Percentiles rank a stretch among this genome's conserved stretches.
Conservation (phyloP, 305 asterid genomes). For the Solanum chacoense region DNA sequence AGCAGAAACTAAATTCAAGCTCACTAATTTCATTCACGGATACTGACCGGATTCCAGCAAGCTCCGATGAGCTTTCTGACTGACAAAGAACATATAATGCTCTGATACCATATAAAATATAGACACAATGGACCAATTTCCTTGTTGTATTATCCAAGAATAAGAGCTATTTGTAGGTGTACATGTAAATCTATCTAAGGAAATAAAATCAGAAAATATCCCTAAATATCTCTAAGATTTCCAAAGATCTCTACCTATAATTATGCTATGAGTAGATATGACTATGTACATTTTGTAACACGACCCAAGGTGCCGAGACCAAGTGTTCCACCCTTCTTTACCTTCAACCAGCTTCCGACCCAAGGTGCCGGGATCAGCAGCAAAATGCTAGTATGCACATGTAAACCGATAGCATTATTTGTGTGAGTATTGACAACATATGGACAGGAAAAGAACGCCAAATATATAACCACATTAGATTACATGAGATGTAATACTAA, state of each 20-base stretch:
- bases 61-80: not conserved
- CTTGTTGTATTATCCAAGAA: not conserved
- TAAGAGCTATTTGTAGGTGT: not conserved
- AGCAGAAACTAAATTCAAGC: not conserved
- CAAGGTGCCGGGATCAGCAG: no score
- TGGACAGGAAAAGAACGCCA: not conserved
- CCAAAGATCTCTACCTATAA: not conserved
- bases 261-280: not conserved
- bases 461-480: not conserved
- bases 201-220: no score
- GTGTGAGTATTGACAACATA: not conserved
- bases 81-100: not conserved
- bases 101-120: not conserved
- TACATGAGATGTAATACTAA: not conserved
- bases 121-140: not conserved
- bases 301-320: no score
- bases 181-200: not conserved
- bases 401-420: no score
- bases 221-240: not conserved
- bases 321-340: no score
- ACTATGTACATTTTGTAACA: not conserved
- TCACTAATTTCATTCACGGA: not conserved
- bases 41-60: no score
- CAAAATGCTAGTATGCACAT: no score
- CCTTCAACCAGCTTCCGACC: no score